Evolutionary conservation across 2,329 filamentous ascomycete species (phyloP), one percentile per base, ranked within the genome.

Genomic region (Fusarium duplospermum): DNA sequence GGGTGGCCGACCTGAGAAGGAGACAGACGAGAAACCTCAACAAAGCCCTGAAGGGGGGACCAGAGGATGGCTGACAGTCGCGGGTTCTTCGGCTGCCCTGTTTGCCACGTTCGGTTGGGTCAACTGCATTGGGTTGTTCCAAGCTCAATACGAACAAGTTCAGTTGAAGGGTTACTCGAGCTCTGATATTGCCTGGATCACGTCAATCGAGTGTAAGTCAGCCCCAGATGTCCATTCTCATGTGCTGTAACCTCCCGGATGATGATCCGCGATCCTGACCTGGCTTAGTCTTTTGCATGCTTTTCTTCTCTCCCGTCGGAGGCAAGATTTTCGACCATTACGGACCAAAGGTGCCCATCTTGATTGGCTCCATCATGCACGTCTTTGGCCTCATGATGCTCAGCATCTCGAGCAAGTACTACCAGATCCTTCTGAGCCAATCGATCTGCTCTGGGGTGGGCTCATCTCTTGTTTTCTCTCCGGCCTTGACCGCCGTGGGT

Each of bases 361-460:
- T 87, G 2, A 74, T 81, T 36, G 88, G 88, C 13, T 85, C 85
- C 4, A 80, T 89, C 69, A 77, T 89, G 68, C 86, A 89, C 73
- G 84, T 91, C 24, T 86, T 91, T 50, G 86, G 87, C 9, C 77
- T 90, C 18, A 90, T 91, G 88, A 89, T 91, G 88, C 84, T 87
- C 1, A 86, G 84, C 45, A 79, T 91, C 42, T 79, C 77, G 8
- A 69, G 54, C 31, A 18, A 71, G 62, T 82, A 81, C 69, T 81
- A 80, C 66, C 80, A 81, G 67, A 72, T 82, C 40, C 56, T 81
- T 57, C 75, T 82, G 5, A 69, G 69, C 58, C 73, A 74, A 50
- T 71, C 69, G 5, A 62, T 75, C 40, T 69, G 70, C 52, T 75
- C 72, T 14, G 66, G 66, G 6, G 66, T 75, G 18, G 64, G 72